phyloP scores from a whole-genome alignment of 805 yeast species.

The Yamadazyma sp. region DNA sequence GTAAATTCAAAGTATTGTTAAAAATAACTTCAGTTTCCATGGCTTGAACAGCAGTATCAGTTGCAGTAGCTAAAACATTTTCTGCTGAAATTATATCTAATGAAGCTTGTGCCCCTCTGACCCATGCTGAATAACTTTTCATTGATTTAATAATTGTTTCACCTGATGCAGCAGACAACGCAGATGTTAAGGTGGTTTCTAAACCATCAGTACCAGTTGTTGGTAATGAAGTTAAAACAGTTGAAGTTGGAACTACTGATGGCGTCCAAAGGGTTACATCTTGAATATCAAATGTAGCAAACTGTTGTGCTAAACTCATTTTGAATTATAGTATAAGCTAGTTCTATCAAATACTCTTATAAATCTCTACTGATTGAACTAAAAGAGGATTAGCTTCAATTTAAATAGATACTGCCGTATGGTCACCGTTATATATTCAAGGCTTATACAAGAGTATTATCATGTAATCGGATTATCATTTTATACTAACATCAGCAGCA shows the following conservation, averaged over 20 bases:
- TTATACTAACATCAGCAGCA: too few relatives aligned
- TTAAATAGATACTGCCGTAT: too few relatives aligned
- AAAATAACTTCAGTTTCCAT: constrained; percentile 32
- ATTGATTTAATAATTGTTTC: constrained; percentile 12
- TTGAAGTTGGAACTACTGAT: constrained; percentile 6
- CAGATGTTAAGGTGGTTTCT: constrained; percentile 6
- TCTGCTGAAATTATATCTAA: constrained; percentile 33
- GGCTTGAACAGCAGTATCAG: constrained; percentile 22
- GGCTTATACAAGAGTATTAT: too few relatives aligned
- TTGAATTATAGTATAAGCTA: too few relatives aligned
- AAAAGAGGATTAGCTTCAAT: too few relatives aligned
- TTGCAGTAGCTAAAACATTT: constrained; percentile 38
- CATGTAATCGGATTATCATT: too few relatives aligned
- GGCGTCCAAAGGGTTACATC: constrained; percentile 14
- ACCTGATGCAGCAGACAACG: background rate
- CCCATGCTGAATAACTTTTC: constrained; percentile 19
- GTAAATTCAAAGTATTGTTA: constrained; percentile 30
- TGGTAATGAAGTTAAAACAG: constrained; percentile 12
- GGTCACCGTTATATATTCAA: too few relatives aligned
- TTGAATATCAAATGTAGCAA: too few relatives aligned
- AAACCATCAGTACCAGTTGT: constrained; percentile 10
- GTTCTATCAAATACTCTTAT: too few relatives aligned
- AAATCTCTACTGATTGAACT: too few relatives aligned
- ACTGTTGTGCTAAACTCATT: too few relatives aligned
- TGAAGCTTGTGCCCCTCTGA: constrained; percentile 37